A percentile compares a stretch with the other conserved stretches of the same genome.
Evolutionary conservation across 23 red algal genomes (phyloP).

Genomic region (Gracilaria domingensis): DNA sequence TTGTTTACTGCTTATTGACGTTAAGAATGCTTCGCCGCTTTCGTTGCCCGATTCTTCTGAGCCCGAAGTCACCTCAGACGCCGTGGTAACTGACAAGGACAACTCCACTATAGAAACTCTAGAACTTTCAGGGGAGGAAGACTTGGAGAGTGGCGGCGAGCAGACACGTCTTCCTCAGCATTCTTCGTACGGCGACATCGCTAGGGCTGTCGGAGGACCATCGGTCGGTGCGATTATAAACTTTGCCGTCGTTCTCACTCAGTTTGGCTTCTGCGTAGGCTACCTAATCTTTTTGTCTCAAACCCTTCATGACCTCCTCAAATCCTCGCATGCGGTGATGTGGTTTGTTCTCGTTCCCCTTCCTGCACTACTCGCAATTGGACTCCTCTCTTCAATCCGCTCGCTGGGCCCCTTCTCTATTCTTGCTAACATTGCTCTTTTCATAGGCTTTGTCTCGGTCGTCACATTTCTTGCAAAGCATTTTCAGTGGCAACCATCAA

Average conservation of each 20-base stretch:
- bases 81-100: neutral
- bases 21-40: constrained; percentile 64
- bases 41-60: neutral
- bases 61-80: neutral
- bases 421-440: constrained; percentile 82
- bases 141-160: neutral
- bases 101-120: constrained; percentile 2
- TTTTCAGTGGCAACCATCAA: constrained; percentile 81
- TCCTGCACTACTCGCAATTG: constrained; percentile 69
- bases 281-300: constrained; percentile 96
- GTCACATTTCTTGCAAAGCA: constrained; percentile 80
- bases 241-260: constrained; percentile 84
- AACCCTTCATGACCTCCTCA: constrained; percentile 90
- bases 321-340: constrained; percentile 51
- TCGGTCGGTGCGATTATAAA: constrained; percentile 73
- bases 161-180: neutral
- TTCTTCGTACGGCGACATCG: constrained; percentile 89
- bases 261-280: constrained; percentile 97
- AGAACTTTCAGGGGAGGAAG: neutral
- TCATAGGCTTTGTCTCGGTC: constrained; percentile 84
- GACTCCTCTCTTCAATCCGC: constrained; percentile 85
- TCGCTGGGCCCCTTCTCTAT: constrained; percentile 83
- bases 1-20: constrained; percentile 84
- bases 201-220: constrained; percentile 56
- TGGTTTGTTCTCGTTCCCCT: constrained; percentile 84